phyloP scores from a whole-genome alignment of 2,329 filamentous ascomycete species.

The Trichoderma atrobrunneum region DNA sequence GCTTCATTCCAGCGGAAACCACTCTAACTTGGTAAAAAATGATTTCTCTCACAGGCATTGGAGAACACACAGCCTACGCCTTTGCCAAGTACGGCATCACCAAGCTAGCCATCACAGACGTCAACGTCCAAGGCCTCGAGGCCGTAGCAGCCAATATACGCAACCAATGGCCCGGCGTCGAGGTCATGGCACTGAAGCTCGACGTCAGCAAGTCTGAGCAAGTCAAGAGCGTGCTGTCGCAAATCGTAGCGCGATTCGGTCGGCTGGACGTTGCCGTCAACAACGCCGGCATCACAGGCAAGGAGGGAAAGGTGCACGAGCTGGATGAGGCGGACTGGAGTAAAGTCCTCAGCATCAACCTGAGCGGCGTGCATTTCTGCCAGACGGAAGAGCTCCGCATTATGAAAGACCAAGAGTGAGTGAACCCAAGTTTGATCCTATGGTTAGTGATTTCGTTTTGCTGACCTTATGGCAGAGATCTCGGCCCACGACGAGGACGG shows the following conservation, averaged over 20 bases:
- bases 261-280: too few relatives aligned
- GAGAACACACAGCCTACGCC: neutral
- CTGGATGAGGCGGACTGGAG: constrained; percentile 37
- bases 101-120: too few relatives aligned
- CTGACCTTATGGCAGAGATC: constrained; percentile 27
- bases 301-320: constrained; percentile 35
- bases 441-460: neutral
- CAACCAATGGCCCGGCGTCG: too few relatives aligned
- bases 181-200: too few relatives aligned
- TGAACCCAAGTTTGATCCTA: neutral
- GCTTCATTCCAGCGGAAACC: neutral
- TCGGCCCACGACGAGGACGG: constrained; percentile 40
- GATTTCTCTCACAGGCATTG: neutral
- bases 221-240: too few relatives aligned
- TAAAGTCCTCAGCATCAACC: constrained; percentile 40
- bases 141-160: too few relatives aligned
- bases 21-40: too few relatives aligned
- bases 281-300: constrained; percentile 45
- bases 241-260: too few relatives aligned
- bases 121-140: too few relatives aligned
- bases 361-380: constrained; percentile 37
- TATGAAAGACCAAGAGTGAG: constrained; percentile 50
- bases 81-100: too few relatives aligned
- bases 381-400: constrained; percentile 50
- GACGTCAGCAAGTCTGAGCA: too few relatives aligned